These are phyloP conservation scores for Tolypocladium inflatum DNA, from an alignment of 2,329 filamentous ascomycete genomes.

Conservation along the genomic window DNA sequence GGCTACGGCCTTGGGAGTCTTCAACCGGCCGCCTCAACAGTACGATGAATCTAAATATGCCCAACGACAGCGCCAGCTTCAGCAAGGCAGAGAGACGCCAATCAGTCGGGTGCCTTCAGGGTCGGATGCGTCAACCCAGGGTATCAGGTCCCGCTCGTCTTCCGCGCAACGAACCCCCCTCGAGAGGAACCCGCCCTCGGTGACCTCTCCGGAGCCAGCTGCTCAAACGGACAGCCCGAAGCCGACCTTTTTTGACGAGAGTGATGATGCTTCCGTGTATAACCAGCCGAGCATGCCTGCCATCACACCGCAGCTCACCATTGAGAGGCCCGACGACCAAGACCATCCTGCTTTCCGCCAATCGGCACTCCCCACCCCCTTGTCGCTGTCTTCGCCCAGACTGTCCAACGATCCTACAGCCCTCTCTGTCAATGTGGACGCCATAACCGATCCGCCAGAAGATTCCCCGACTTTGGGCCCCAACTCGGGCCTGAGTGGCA, in stretches of 20 bases:
- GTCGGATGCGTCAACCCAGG: constrained; percentile 30
- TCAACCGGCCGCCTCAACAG: constrained; percentile 60
- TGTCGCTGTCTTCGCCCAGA: constrained; percentile 21
- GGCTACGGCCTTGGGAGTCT: constrained; percentile 57
- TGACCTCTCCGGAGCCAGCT: constrained; percentile 15
- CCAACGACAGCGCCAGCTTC: constrained; percentile 72
- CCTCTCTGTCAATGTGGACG: constrained; percentile 14
- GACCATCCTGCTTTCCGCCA: constrained; percentile 46
- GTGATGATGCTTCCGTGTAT: constrained; percentile 24
- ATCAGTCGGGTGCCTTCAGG: constrained; percentile 34
- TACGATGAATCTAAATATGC: constrained; percentile 83
- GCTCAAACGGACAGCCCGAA: constrained; percentile 21
- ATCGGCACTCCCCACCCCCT: constrained; percentile 32
- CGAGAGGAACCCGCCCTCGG: constrained; percentile 21
- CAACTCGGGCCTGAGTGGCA: constrained; percentile 58
- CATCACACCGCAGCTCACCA: constrained; percentile 23
- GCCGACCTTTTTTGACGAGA: constrained; percentile 35
- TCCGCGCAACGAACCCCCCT: constrained; percentile 28
- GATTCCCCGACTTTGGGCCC: constrained; percentile 79
- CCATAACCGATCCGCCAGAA: constrained; percentile 15
- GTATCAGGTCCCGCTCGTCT: constrained; percentile 35
- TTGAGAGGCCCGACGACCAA: constrained; percentile 40
- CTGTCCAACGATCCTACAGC: constrained; percentile 15
- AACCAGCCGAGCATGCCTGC: constrained; percentile 4
- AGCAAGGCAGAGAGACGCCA: constrained; percentile 61